phyloP scores from a whole-genome alignment of 2,329 filamentous ascomycete species.

The Colletotrichum plurivorum region DNA sequence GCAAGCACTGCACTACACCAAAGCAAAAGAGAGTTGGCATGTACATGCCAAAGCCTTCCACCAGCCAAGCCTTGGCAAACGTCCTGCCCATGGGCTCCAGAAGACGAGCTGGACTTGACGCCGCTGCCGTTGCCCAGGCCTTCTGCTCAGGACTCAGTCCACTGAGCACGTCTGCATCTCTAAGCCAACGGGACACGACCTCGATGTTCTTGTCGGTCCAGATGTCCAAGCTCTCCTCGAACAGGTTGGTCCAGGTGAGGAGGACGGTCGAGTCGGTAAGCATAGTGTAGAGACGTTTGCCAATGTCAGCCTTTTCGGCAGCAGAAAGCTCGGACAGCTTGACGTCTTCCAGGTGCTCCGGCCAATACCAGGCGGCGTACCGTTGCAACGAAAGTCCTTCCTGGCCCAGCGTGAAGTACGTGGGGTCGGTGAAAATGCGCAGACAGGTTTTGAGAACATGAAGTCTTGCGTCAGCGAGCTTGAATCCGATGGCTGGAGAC shows the following conservation, averaged over 20 bases:
- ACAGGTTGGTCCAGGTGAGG: constrained; percentile 57
- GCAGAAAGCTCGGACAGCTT: constrained; percentile 46
- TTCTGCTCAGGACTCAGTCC: constrained; percentile 48
- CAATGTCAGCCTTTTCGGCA: constrained; percentile 51
- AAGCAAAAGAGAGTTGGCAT: constrained; percentile 59
- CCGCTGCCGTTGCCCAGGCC: constrained; percentile 48
- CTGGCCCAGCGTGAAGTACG: constrained; percentile 39
- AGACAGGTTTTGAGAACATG: constrained; percentile 56
- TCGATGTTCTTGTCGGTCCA: constrained; percentile 56
- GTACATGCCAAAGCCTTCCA: constrained; percentile 51
- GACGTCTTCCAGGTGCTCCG: constrained; percentile 55
- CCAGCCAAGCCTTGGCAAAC: constrained; percentile 57
- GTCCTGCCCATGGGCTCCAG: constrained; percentile 55
- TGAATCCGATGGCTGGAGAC: constrained; percentile 50
- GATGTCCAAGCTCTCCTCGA: constrained; percentile 58
- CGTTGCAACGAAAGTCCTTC: constrained; percentile 42
- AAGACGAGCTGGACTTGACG: constrained; percentile 47
- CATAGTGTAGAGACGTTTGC: constrained; percentile 52
- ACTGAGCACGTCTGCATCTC: constrained; percentile 49
- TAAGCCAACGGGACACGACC: constrained; percentile 53
- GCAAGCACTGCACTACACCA: constrained; percentile 58
- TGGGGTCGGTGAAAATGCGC: constrained; percentile 53
- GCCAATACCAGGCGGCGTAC: constrained; percentile 62
- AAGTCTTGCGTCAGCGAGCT: constrained; percentile 51
- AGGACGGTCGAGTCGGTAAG: constrained; percentile 54